A percentile compares a stretch with the other conserved stretches of the same genome.
phyloP scores from a whole-genome alignment of 169 alveolate genomes.

The Eimeria tenella region DNA sequence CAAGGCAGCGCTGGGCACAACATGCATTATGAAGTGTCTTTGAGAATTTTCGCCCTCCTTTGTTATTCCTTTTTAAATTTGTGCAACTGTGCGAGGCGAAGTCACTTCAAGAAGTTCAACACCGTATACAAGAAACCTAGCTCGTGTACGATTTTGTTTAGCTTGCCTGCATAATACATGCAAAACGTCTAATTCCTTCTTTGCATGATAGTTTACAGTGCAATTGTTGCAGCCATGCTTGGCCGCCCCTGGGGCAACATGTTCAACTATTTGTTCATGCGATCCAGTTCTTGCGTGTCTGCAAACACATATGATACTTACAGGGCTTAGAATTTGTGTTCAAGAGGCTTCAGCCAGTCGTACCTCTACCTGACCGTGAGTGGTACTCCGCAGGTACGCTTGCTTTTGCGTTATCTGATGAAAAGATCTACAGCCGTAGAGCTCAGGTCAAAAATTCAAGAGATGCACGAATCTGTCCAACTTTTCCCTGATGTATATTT shows the following conservation, averaged over 20 bases:
- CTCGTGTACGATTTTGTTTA: no score
- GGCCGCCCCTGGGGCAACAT: not conserved
- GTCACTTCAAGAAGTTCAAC: no score
- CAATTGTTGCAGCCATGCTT: not conserved
- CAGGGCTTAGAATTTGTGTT: slow-evolving; percentile 71
- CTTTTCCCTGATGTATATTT: no score
- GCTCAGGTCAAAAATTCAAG: not conserved
- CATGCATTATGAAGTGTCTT: not conserved
- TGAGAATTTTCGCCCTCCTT: not conserved
- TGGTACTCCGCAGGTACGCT: slow-evolving; percentile 74
- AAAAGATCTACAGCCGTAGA: not conserved
- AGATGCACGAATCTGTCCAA: not conserved
- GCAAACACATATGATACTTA: not conserved
- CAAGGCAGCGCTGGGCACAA: not conserved
- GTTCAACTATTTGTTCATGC: not conserved
- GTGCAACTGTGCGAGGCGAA: no score
- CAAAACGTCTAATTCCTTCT: no score
- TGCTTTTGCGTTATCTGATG: not conserved
- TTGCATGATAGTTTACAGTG: not conserved
- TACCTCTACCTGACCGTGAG: slow-evolving; percentile 64
- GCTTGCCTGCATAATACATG: no score
- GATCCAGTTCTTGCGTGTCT: not conserved
- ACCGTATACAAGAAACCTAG: no score
- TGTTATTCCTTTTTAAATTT: not conserved
- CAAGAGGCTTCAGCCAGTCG: slow-evolving; percentile 72